Conservation (phyloP, 1,284 basidiomycete genomes). For the Malassezia sympodialis region DNA sequence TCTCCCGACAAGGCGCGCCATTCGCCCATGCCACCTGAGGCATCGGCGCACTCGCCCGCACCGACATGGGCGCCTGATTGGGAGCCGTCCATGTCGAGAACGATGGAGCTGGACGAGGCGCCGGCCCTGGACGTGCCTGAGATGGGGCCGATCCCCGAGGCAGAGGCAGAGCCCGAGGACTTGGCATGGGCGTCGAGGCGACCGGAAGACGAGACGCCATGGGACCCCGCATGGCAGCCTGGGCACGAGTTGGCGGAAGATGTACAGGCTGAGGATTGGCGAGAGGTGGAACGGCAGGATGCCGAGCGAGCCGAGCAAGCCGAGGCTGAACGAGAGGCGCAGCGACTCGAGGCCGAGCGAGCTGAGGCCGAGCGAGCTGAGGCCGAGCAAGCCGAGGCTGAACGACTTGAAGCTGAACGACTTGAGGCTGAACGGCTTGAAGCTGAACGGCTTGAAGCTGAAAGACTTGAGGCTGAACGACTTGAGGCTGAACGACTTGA, state of each 20-base stretch:
- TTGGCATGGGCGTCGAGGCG: not conserved
- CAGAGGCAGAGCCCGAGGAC: not conserved
- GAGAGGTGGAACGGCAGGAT: not conserved
- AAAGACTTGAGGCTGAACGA: not conserved
- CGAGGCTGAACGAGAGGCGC: not conserved
- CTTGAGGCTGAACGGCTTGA: not conserved
- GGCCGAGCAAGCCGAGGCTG: not conserved
- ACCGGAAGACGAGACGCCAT: not conserved
- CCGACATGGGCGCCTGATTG: not conserved
- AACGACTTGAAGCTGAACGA: not conserved
- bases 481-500: not conserved
- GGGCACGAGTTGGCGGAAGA: not conserved
- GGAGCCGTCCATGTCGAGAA: not conserved
- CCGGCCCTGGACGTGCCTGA: not conserved
- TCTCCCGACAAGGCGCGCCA: slow-evolving; percentile 4
- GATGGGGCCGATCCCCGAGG: not conserved
- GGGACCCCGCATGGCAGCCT: not conserved
- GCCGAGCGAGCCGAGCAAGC: not conserved
- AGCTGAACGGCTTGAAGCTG: not conserved
- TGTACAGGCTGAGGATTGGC: not conserved
- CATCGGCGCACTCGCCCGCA: not conserved
- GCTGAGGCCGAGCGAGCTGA: not conserved
- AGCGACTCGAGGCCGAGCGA: not conserved
- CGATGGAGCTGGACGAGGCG: not conserved
- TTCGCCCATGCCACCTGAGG: not conserved